phyloP scores from a whole-genome alignment of 306 rosid species.

The Corylus avellana region DNA sequence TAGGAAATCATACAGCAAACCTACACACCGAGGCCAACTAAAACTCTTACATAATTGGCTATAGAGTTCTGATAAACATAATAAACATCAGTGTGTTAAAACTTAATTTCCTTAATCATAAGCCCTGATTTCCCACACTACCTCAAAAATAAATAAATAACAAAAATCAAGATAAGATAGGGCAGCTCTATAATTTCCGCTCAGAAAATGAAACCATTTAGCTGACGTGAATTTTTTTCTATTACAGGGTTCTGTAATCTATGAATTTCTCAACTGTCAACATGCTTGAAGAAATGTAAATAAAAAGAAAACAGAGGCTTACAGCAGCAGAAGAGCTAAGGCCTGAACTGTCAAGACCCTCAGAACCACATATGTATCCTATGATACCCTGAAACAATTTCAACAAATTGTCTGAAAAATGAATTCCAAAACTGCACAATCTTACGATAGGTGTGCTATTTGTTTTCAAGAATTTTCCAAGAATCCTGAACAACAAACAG shows the following conservation, averaged over 20 bases:
- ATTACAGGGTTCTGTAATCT: conserved; percentile 17
- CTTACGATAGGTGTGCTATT: background rate
- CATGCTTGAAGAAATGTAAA: conserved; percentile 22
- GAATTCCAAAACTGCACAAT: background rate
- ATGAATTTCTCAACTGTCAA: conserved; percentile 25
- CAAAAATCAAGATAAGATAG: background rate
- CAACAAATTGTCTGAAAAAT: conserved; percentile 23
- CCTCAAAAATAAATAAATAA: too few relatives aligned
- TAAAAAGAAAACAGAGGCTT: conserved; percentile 38
- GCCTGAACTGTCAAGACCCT: conserved; percentile 91
- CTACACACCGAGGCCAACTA: conserved; percentile 6
- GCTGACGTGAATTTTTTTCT: conserved; percentile 18
- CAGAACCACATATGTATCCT: conserved; percentile 74
- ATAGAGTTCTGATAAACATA: background rate
- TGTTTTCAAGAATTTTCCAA: background rate
- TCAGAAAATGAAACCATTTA: background rate
- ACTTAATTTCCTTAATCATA: conserved; percentile 2
- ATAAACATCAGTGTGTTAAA: background rate
- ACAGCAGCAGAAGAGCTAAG: conserved; percentile 99
- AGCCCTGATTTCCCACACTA: background rate
- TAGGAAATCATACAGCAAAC: background rate
- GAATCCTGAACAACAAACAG: background rate
- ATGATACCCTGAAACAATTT: conserved; percentile 70
- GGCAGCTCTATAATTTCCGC: background rate
- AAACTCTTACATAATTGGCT: background rate